phyloP scores from a whole-genome alignment of 306 rosid species.

The Prunus dulcis region DNA sequence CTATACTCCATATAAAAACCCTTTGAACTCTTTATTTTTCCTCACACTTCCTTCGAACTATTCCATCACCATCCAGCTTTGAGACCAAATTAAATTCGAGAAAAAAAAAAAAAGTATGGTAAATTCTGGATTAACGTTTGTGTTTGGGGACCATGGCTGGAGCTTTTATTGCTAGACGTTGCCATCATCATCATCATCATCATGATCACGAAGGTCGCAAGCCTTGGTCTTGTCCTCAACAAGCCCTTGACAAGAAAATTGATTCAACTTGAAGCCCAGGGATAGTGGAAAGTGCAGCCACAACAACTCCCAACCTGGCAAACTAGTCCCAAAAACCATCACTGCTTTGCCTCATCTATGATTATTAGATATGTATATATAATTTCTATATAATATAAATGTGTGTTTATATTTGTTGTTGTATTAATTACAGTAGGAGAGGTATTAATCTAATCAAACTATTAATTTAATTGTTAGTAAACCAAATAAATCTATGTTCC shows the following conservation, averaged over 20 bases:
- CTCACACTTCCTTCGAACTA: not conserved
- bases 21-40: not conserved
- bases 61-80: not conserved
- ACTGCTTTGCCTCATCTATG: not conserved
- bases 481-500: no score
- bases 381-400: not conserved
- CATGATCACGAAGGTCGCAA: constrained; percentile 10
- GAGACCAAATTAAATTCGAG: not conserved
- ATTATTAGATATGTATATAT: not conserved
- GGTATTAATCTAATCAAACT: no score
- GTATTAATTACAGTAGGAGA: no score
- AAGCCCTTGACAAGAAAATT: constrained; percentile 4
- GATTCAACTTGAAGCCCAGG: not conserved
- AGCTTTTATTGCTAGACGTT: constrained; percentile 8
- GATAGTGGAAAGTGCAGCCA: not conserved
- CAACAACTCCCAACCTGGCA: not conserved
- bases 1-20: not conserved
- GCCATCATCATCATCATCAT: not conserved
- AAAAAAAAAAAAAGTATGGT: not conserved
- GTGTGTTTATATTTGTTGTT: not conserved
- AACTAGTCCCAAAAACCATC: not conserved
- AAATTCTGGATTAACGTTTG: constrained; percentile 25
- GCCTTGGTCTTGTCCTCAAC: constrained; percentile 19
- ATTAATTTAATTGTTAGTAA: no score
- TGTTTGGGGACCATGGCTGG: constrained; percentile 46